Evolutionary conservation across 163 green algal genomes (phyloP), one percentile per base, ranked within the genome.

Genomic region (Trebouxiophyceae sp.): DNA sequence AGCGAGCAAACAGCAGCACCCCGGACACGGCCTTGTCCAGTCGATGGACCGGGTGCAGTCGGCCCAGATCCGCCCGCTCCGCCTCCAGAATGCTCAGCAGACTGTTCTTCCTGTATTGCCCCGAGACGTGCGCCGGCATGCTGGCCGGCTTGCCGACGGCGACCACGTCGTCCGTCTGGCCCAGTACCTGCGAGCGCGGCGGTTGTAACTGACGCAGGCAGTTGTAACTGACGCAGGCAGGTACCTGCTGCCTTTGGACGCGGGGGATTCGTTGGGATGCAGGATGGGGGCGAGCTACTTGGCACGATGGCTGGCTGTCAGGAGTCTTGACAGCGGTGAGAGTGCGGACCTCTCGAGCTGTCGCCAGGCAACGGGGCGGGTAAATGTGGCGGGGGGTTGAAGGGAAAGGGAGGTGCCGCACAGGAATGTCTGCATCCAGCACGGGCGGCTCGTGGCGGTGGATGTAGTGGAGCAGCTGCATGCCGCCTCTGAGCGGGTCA

Each of bases 31-130:
- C 84, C 69, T 91, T 93, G 76, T 97, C 91, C 46, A 97, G 82
- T 23, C 91, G 77, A 72, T 96, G 89, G 26, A 87, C 72, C 4
- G 82, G 81, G 66, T 73, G 65, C 30, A 80, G 74, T 0, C 59
- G 54, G 0, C 77, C 74, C 24, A 89, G 71, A 24, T 86, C 73
- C 23, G 80, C 63, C 8, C 45, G 27, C 62, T 83, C 54, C n/a
- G 83, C 83, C 54, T 86, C 57, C 60, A 96, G 78, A 20, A 95
- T 63, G 4, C 77, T 82, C 59, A 90, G 65, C 30, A 96, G 85
- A 0, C 86, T 96, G 77, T 97, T 97, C 71, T 96, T 96, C 34
- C 91, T 77, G 75, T 97, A 95, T 80, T 96, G 91, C 26, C 91
- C 91, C 4, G 84, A 77, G 6, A 82, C 84, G 66, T 97, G 91